Percentiles rank a stretch among this genome's conserved stretches.
Evolutionary conservation across 768 basidiomycete species (phyloP).

Genomic region (Mycena metata): DNA sequence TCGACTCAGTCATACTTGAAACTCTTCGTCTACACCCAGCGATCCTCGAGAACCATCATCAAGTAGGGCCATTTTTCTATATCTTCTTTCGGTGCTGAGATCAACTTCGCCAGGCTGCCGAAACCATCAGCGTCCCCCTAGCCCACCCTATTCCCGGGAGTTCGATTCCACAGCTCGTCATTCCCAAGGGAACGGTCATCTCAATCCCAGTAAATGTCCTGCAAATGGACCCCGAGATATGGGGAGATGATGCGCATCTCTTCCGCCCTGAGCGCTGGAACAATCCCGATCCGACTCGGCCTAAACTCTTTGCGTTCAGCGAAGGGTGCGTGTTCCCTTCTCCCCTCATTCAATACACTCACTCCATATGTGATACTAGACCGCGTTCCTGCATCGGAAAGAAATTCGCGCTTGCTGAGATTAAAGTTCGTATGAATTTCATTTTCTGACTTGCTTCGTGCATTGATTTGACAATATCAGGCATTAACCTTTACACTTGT

Average conservation of each 20-base stretch:
- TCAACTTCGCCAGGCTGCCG: conserved; percentile 56
- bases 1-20: conserved; percentile 74
- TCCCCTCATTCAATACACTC: conserved; percentile 25
- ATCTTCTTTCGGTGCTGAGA: conserved; percentile 10
- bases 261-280: conserved; percentile 79
- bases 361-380: conserved; percentile 46
- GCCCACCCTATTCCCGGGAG: conserved; percentile 64
- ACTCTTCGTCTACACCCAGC: conserved; percentile 73
- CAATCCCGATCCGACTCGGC: conserved; percentile 49
- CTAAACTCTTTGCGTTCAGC: conserved; percentile 68
- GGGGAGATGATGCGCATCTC: conserved; percentile 70
- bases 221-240: conserved; percentile 64
- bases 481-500: conserved; percentile 63
- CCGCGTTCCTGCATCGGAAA: conserved; percentile 74
- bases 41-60: conserved; percentile 76
- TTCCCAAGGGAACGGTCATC: conserved; percentile 70
- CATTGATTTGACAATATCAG: conserved; percentile 41
- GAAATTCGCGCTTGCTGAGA: conserved; percentile 69
- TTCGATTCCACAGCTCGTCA: conserved; percentile 56
- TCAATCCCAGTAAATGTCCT: conserved; percentile 70
- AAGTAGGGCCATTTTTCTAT: conserved; percentile 49
- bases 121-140: conserved; percentile 68
- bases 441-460: background rate
- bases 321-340: conserved; percentile 56
- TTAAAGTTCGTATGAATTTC: conserved; percentile 61